Percentiles rank a stretch among this genome's conserved stretches.
phyloP scores from a whole-genome alignment of 768 basidiomycete genomes.

The Vishniacozyma victoriae region DNA sequence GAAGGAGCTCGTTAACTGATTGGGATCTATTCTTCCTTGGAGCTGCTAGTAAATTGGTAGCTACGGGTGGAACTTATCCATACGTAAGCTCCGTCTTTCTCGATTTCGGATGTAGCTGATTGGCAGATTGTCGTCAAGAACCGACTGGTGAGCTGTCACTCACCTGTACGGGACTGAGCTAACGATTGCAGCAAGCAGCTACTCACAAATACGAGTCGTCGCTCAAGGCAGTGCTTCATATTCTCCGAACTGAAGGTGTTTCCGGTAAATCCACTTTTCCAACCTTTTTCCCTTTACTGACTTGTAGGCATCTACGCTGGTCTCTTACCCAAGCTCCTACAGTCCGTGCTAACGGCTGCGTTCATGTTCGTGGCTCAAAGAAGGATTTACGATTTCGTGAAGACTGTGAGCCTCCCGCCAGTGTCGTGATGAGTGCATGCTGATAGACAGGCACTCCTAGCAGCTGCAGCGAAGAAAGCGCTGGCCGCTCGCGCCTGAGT shows the following conservation, averaged over 20 bases:
- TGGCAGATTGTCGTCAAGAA: conserved; percentile 47
- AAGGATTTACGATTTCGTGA: conserved; percentile 52
- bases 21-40: conserved; percentile 93
- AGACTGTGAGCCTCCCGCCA: conserved; percentile 27
- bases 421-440: background rate
- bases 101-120: background rate
- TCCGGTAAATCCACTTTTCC: conserved; percentile 18
- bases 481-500: conserved; percentile 3
- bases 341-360: conserved; percentile 87
- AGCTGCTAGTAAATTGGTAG: conserved; percentile 76
- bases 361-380: conserved; percentile 87
- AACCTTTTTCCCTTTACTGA: conserved; percentile 29
- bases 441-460: conserved; percentile 1
- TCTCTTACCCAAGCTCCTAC: conserved; percentile 76
- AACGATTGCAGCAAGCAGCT: conserved; percentile 53
- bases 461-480: conserved; percentile 7
- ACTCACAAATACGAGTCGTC: conserved; percentile 70
- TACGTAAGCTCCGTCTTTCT: conserved; percentile 54
- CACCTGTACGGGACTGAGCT: background rate
- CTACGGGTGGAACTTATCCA: conserved; percentile 62
- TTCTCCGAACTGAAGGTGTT: conserved; percentile 65
- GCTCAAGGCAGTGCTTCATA: conserved; percentile 67
- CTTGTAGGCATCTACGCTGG: conserved; percentile 75
- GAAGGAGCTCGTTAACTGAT: conserved; percentile 60
- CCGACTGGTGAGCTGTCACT: conserved; percentile 32